Base-by-base conservation (phyloP, 2,329 filamentous ascomycete species). In the Allantophomopsis lycopodina region DNA sequence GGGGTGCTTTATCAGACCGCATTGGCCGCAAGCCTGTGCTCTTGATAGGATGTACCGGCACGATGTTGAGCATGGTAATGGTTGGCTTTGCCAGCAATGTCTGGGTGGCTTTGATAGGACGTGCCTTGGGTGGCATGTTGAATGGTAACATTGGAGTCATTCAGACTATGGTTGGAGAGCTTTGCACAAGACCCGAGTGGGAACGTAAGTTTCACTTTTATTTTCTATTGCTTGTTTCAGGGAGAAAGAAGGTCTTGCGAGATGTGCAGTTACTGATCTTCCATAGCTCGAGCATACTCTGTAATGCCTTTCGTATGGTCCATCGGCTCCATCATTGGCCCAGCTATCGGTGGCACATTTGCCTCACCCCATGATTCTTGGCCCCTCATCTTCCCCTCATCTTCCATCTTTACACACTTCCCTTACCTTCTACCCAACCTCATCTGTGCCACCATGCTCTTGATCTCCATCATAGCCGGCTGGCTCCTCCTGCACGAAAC, bases 231-330 rank as follows among this genome's bases (percentile, higher is more conserved):
- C 23, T 28, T 20, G 18, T 20, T 20, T 4, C 4, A 4, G 18
- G 18, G 18, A 4, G 18, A 20, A 20, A 20, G 18, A 7, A 20
- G 18, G 18, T 20, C 18, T 20, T 7, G 18, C 7, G 18, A 20
- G 18, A 20, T 20, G 18, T 20, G 18, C 18, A 20, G 7, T 28
- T 28, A 10, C 23, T 28, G 23, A 28, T 8, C 10, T 28, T 5
- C 23, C 23, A 45, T 50, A 85, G 82, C 86, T 42, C 76, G 81
- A 45, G 88, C 88, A 20, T 94, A 88, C 57, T 78, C 86, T 2
- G 75, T 94, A 35, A 94, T 95, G 85, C 88, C 88, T 1, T 94
- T 94, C 54, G 82, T 94, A 7, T 95, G 88, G 87, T 81, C 74
- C 36, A 79, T 94, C 39, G 88, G 88, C 17, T 93, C 85, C 8